A percentile compares a stretch with the other conserved stretches of the same genome.
These are phyloP conservation scores for Colletotrichum siamense DNA, from an alignment of 2,329 filamentous ascomycete genomes.

Conservation along the genomic window DNA sequence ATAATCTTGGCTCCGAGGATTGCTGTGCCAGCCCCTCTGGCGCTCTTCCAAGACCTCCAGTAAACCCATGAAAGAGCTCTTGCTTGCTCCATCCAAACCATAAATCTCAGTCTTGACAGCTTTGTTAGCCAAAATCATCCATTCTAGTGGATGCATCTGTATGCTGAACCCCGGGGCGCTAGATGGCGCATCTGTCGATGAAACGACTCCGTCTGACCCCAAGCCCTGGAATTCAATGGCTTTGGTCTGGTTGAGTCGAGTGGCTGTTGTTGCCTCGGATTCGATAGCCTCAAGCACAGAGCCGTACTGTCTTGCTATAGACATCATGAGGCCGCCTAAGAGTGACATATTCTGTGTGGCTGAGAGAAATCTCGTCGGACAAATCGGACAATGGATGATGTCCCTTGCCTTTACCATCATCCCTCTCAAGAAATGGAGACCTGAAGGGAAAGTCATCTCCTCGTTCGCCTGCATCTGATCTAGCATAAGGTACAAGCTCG, in stretches of 20 bases:
- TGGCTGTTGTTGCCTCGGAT: background rate
- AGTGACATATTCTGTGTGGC: background rate
- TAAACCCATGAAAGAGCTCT: background rate
- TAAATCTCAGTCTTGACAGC: background rate
- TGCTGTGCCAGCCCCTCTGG: background rate
- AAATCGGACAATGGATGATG: background rate
- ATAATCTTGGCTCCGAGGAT: background rate
- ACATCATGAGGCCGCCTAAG: background rate
- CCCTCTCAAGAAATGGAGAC: background rate
- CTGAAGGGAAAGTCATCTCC: background rate
- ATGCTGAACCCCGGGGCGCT: background rate
- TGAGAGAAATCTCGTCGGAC: background rate
- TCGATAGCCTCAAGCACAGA: background rate
- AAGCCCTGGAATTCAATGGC: background rate
- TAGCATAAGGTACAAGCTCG: background rate
- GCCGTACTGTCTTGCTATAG: background rate
- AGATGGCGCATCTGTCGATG: background rate
- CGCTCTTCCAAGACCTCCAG: background rate
- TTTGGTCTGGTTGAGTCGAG: background rate
- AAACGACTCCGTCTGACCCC: background rate
- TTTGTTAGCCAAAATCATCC: background rate
- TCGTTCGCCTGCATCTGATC: background rate
- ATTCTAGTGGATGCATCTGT: background rate
- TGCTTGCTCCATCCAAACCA: background rate
- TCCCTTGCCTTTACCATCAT: background rate